A percentile compares a stretch with the other conserved stretches of the same genome.
phyloP scores from a whole-genome alignment of 768 basidiomycete genomes.

The Hygrophorus pudorinus region DNA sequence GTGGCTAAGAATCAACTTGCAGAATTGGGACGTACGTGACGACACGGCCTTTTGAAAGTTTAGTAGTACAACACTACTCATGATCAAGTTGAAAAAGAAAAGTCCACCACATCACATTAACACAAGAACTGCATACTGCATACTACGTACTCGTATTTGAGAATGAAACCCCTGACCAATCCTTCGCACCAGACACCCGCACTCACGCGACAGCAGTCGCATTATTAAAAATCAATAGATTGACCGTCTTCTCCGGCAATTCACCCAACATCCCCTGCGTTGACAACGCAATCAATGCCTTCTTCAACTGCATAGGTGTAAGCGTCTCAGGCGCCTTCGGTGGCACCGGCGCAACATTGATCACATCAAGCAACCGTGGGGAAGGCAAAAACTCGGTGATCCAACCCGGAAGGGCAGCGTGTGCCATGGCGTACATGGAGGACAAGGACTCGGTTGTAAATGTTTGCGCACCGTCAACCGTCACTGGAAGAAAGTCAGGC shows the following conservation, averaged over 20 bases:
- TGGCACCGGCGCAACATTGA: constrained; percentile 31
- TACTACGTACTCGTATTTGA: no score
- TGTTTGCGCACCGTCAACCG: background rate
- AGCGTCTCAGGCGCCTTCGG: constrained; percentile 28
- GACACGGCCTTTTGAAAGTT: no score
- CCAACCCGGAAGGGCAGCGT: constrained; percentile 49
- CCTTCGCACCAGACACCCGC: no score
- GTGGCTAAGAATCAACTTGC: no score
- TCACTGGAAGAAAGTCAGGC: background rate
- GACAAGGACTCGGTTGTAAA: constrained; percentile 4
- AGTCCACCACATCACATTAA: no score
- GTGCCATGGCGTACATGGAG: constrained; percentile 43
- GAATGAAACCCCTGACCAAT: background rate
- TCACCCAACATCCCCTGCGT: constrained; percentile 39
- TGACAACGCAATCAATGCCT: constrained; percentile 54
- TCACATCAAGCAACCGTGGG: constrained; percentile 29
- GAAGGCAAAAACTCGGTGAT: constrained; percentile 46
- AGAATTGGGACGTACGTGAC: no score
- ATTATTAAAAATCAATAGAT: constrained; percentile 78
- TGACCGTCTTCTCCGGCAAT: constrained; percentile 46
- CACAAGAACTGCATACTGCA: no score
- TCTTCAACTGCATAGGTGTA: constrained; percentile 68
- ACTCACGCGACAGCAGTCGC: constrained; percentile 29
- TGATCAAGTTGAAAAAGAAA: no score
- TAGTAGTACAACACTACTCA: no score